Base-by-base conservation (phyloP, 768 basidiomycete genomes). In the Chalciporus chontae region DNA sequence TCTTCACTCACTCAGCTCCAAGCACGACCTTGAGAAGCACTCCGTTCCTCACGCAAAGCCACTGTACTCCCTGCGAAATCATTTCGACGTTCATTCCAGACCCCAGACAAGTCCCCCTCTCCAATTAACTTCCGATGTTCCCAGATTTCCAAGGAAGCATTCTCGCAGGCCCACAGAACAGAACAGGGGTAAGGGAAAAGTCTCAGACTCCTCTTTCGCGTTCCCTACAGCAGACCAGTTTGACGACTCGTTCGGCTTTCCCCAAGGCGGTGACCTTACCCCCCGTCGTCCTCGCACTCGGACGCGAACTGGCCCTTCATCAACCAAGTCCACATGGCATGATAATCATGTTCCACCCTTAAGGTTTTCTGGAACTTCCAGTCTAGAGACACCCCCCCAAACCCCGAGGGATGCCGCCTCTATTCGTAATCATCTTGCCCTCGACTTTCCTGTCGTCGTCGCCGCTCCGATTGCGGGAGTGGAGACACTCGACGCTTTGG, bases 401-500 rank as follows among this genome's bases (percentile, higher is more conserved):
- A 90, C 87, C 0, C 88, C 87, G 2, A 67, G 74, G 23, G 83
- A 85, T 60, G 67, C 66, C 49, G 59, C 64, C 31, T 64, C 64
- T 2, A 26, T 58, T 26, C 40, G 50, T 11, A 31, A 40, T 8
- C 50, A 46, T 39, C 43, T 48, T 15, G 1, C 78, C 40, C 74
- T 78, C 43, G 66, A 77, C 43, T 80, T 84, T 57, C 74, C 84
- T 14, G 83, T 85, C 21, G 64, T 87, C 23, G 89, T 92, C 17
- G 79, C 88, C 39, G 88, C 89, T 17, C 87, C 88, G 4, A 70
- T 86, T 7, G 67, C 87, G 5, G 89, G 88, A 2, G 88, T 93
- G 8, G 90, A 91, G 69, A 83, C 82, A 8, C 87, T 93, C 83
- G 90, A 93, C 63, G 90, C 90, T 11, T 68, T 93, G 46, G 90